A percentile compares a stretch with the other conserved stretches of the same genome.
phyloP scores from a whole-genome alignment of 306 rosid species.

The Glycine tomentella region DNA sequence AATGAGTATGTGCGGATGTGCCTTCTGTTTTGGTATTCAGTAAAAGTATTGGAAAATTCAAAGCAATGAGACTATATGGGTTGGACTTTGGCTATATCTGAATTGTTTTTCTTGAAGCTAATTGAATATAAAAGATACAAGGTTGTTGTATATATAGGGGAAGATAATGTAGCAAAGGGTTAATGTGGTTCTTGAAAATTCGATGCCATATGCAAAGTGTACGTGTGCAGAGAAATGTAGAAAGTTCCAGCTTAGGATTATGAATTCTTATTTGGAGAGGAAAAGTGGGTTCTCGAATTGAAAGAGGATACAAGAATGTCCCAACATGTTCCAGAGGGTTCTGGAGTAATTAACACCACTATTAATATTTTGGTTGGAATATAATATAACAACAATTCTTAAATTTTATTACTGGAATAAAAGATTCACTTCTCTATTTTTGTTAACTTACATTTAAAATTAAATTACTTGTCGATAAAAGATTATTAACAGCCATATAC shows the following conservation, averaged over 20 bases:
- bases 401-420: too few species aligned
- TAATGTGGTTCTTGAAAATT: constrained; percentile 42
- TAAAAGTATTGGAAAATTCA: neutral
- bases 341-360: too few species aligned
- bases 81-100: neutral
- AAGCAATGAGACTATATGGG: neutral
- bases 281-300: neutral
- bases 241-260: constrained; percentile 46
- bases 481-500: too few species aligned
- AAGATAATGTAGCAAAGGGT: neutral
- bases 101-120: neutral
- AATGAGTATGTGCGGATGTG: neutral
- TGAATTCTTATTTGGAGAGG: neutral
- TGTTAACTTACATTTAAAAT: too few species aligned
- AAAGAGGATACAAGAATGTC: constrained; percentile 39
- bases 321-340: constrained; percentile 4
- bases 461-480: too few species aligned
- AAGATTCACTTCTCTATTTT: too few species aligned
- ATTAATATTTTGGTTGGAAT: too few species aligned
- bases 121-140: neutral
- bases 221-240: constrained; percentile 31
- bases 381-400: too few species aligned
- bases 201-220: neutral
- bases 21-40: neutral
- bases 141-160: constrained; percentile 13